A percentile compares a stretch with the other conserved stretches of the same genome.
phyloP scores from a whole-genome alignment of 306 rosid genomes.

The Ziziphus jujuba region DNA sequence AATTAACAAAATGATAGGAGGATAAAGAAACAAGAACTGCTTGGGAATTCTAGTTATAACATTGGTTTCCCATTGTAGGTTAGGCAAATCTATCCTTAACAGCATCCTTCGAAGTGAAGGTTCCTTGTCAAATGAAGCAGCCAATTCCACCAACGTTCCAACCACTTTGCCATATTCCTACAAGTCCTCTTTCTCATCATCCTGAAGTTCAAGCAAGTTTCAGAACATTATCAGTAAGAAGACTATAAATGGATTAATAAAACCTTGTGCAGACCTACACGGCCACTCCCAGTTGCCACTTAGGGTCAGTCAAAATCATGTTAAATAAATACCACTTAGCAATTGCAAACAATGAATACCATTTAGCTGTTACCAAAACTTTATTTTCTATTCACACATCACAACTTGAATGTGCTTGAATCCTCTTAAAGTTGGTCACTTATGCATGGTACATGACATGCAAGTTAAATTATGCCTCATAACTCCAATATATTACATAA shows the following conservation, averaged over 20 bases:
- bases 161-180: slow-evolving; percentile 6
- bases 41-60: background rate
- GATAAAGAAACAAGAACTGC: background rate
- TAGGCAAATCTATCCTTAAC: background rate
- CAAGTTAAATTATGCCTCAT: too few relatives aligned
- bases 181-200: slow-evolving; percentile 45
- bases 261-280: background rate
- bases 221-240: background rate
- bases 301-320: background rate
- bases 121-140: background rate
- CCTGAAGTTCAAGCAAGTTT: slow-evolving; percentile 40
- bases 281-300: slow-evolving; percentile 1
- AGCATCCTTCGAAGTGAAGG: background rate
- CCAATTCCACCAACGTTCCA: background rate
- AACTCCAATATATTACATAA: background rate
- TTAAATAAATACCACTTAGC: background rate
- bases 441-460: too few relatives aligned
- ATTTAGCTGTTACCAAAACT: too few relatives aligned
- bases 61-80: background rate
- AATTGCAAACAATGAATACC: background rate
- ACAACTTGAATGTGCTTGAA: too few relatives aligned
- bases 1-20: background rate
- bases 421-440: too few relatives aligned
- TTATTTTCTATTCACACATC: too few relatives aligned
- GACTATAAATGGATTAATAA: background rate